phyloP scores from a whole-genome alignment of 1,284 basidiomycete genomes.

The Trichosporon sp. region DNA sequence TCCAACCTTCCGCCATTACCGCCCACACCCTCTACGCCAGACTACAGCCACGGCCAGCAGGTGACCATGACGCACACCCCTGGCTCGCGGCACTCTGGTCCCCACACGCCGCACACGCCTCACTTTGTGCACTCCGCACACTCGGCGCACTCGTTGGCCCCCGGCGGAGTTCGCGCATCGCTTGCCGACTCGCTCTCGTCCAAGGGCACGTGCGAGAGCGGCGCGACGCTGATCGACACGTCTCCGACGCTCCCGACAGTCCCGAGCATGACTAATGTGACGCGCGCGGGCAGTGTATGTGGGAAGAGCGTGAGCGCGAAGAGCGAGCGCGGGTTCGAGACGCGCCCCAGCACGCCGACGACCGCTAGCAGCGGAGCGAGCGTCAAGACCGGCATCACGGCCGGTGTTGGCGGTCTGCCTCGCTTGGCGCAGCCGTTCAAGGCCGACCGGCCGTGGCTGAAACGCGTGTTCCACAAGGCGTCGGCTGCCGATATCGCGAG shows the following conservation, averaged over 20 bases:
- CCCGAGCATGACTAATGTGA: slow-evolving; percentile 1
- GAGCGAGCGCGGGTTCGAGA: slow-evolving; percentile 11
- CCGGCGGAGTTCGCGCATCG: neutral
- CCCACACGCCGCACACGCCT: neutral
- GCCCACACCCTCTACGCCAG: neutral
- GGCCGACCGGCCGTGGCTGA: slow-evolving; percentile 13
- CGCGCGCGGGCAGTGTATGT: neutral
- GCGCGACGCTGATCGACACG: neutral
- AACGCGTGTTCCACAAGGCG: slow-evolving; percentile 17
- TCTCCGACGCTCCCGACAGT: slow-evolving; percentile 1
- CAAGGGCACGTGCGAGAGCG: slow-evolving; percentile 9
- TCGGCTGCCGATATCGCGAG: neutral
- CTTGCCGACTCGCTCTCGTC: slow-evolving; percentile 3
- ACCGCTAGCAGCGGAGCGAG: slow-evolving; percentile 10
- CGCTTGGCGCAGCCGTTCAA: slow-evolving; percentile 4
- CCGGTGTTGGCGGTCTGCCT: slow-evolving; percentile 2
- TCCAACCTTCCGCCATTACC: neutral
- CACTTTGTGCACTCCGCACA: neutral
- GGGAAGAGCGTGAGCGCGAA: neutral
- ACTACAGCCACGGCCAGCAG: neutral
- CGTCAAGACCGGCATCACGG: neutral
- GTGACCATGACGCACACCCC: neutral
- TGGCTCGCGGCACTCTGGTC: neutral
- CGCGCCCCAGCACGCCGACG: slow-evolving; percentile 6
- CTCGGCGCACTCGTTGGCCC: neutral